Base-by-base conservation (phyloP, 148 eudicot genomes). In the Polygonum aviculare region DNA sequence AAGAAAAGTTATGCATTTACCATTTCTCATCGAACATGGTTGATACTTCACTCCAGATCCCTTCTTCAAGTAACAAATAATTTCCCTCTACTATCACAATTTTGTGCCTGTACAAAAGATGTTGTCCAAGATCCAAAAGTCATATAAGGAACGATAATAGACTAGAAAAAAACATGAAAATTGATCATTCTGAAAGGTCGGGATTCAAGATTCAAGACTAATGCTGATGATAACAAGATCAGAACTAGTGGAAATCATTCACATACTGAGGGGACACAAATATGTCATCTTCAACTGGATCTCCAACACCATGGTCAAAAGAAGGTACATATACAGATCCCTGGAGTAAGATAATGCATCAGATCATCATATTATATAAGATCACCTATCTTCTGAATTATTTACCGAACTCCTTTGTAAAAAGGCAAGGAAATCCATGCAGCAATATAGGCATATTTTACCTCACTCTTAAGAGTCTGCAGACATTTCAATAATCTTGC, bases 251-350 rank as follows among this genome's bases (percentile, higher is more conserved):
- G 70, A 73, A 72, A 26, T 40, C 39, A n/a, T 76, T 22, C 48
- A 83, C 97, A 83, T 80, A 95, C 98, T 89, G 92, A 79, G 83
- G 86, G 82, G 83, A 85, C 75, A 96, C 91, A 81, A 88, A 96
- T 79, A 96, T 87, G 78, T 91, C 99, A 83, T 93, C 98, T 86
- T 96, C 92, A 49, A 93, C 78, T 33, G 99, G 99, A 84, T 96
- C 99, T 78, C 99, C 99, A 69, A 91, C 90, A 19, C 98, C 94
- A 81, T 96, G 99, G 85, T 96, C 94, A 86, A 96, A 96, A 26
- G 99, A 96, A 63, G 99, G 99, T 50, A 80, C 98, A 86, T 83
- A 91, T 48, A 88, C 98, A 48, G 90, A 91, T 82, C 99, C 99
- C 99, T 96, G 83, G 44, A 15, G 38, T 36, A 67, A 14, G 11